Base-by-base conservation (phyloP, 2,329 filamentous ascomycete species). In the Talaromyces sp. region DNA sequence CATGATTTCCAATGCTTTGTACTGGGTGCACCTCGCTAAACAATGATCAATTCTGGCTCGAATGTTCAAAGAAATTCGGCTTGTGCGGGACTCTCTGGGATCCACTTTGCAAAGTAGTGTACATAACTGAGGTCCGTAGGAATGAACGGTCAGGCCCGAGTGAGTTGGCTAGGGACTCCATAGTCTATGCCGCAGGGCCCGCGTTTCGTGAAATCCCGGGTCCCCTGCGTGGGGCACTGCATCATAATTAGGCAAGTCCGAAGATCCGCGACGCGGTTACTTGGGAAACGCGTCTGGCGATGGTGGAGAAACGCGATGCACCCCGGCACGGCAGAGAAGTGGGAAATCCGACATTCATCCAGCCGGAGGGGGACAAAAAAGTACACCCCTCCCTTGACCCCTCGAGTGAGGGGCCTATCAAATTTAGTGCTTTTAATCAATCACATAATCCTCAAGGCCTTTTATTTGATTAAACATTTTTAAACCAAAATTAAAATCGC, bases 281-380 rank as follows among this genome's bases (percentile, higher is more conserved):
- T 65, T 61, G 42, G 63, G 63, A 61, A 65, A 65, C 63, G 60
- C 62, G 60, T 58, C 49, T 57, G 52, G 52, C 56, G 54, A 58
- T 27, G 42, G 46, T 49, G 46, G 46, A 41, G 46, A 39, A 29
- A 20, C 27, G 24, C 29, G 40, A 45, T 46, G 27, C 48, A 45
- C 47, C 45, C 49, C 50, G 49, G 30, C 44, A 47, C 52, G 39
- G 50, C 20, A 46, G 27, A 47, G 49, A 45, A 47, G 27, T 54
- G 33, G 39, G 35, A 52, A 45, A 58, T 52, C 36, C 9, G 39
- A 10, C 24, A n/a, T 37, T 10, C 7, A 44, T 46, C 17, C 24
- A 47, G 33, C 32, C 27, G 30, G 17, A 22, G 19, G 10, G 20
- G 4, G 20, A 27, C 6, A 24, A 27, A 41, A 41, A 41, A 36